phyloP scores from a whole-genome alignment of 2,329 filamentous ascomycete genomes.

The Nemania sp. region DNA sequence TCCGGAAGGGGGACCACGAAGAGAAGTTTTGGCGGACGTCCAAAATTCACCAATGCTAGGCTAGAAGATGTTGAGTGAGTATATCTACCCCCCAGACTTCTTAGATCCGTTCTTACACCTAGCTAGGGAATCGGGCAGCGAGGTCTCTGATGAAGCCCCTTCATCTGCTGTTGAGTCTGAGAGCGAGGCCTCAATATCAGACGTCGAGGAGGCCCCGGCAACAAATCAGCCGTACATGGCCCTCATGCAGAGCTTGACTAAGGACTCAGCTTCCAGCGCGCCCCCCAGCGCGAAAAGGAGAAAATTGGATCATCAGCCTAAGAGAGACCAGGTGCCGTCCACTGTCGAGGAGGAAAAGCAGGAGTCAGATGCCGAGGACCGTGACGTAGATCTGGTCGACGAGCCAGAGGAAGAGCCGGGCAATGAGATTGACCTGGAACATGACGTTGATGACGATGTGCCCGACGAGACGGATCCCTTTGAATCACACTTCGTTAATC shows the following conservation, averaged over 20 bases:
- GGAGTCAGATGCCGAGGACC: conserved; percentile 43
- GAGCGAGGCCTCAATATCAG: conserved; percentile 53
- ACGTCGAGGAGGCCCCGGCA: conserved; percentile 44
- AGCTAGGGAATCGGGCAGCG: conserved; percentile 40
- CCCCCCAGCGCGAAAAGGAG: conserved; percentile 59
- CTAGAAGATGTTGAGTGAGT: conserved; percentile 51
- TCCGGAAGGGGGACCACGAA: conserved; percentile 29
- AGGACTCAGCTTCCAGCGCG: conserved; percentile 48
- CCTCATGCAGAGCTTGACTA: conserved; percentile 61
- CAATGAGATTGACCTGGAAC: conserved; percentile 41
- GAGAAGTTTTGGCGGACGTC: conserved; percentile 38
- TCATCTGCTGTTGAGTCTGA: conserved; percentile 49
- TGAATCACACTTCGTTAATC: conserved; percentile 75
- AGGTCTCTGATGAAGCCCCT: conserved; percentile 44
- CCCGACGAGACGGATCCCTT: conserved; percentile 68
- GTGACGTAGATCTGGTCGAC: conserved; percentile 49
- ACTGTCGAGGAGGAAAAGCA: conserved; percentile 36
- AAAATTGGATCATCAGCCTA: conserved; percentile 53
- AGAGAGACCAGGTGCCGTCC: conserved; percentile 25
- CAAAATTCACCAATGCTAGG: conserved; percentile 52
- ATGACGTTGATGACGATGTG: conserved; percentile 53
- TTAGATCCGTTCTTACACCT: conserved; percentile 20
- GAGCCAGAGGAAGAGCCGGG: conserved; percentile 55
- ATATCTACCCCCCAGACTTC: conserved; percentile 15
- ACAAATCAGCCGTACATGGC: conserved; percentile 58